phyloP scores from a whole-genome alignment of 2,329 filamentous ascomycete species.

The Conoideocrella luteorostrata region DNA sequence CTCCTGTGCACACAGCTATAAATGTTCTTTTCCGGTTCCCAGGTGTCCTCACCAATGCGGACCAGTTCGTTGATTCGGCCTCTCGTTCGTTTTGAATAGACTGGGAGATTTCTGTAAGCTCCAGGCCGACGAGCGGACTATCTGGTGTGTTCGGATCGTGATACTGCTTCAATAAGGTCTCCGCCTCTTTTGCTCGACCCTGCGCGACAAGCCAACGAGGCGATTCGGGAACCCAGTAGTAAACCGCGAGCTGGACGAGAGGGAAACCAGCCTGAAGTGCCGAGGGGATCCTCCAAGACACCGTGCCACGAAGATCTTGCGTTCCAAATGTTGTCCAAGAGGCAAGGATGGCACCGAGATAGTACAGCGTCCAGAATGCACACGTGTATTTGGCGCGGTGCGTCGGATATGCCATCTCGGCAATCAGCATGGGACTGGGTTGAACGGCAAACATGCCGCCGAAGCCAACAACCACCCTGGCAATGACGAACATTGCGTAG shows the following conservation, averaged over 20 bases:
- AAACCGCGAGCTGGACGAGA: conserved; percentile 25
- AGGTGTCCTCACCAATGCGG: conserved; percentile 22
- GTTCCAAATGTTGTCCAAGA: conserved; percentile 33
- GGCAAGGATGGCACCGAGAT: conserved; percentile 31
- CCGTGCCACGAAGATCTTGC: conserved; percentile 12
- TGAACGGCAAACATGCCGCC: conserved; percentile 22
- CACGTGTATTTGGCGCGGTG: conserved; percentile 27
- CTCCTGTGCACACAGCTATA: conserved; percentile 7
- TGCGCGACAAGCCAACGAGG: conserved; percentile 43
- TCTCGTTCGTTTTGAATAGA: neutral
- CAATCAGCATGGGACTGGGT: conserved; percentile 24
- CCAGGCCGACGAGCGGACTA: neutral
- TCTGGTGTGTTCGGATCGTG: no score
- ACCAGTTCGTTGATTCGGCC: conserved; percentile 15
- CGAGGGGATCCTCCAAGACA: conserved; percentile 26
- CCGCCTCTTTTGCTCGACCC: conserved; percentile 43
- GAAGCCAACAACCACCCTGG: conserved; percentile 26
- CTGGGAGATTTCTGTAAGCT: neutral
- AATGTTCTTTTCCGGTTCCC: conserved; percentile 25
- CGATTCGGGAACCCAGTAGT: conserved; percentile 39
- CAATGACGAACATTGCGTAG: conserved; percentile 27
- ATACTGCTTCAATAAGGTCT: conserved; percentile 36
- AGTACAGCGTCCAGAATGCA: conserved; percentile 28
- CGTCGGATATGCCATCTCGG: conserved; percentile 27
- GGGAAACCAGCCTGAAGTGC: conserved; percentile 29